phyloP scores from a whole-genome alignment of 768 basidiomycete species.

The Boletus rubroflammeus region DNA sequence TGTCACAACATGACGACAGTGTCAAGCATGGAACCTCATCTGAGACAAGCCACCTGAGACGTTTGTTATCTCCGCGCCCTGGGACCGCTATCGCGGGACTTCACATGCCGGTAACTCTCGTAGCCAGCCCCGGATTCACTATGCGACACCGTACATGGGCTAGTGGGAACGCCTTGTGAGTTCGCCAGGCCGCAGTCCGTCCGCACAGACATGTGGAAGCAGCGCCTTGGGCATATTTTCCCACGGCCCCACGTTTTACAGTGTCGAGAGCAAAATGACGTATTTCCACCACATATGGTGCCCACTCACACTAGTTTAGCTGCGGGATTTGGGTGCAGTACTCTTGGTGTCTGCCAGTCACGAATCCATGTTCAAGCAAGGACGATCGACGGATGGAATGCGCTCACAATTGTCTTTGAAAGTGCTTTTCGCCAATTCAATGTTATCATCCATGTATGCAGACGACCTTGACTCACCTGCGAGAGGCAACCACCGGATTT shows the following conservation, averaged over 20 bases:
- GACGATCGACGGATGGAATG: background rate
- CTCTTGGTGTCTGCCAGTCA: slow-evolving; percentile 7
- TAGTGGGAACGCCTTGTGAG: slow-evolving; percentile 1
- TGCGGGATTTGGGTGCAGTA: background rate
- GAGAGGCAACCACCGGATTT: slow-evolving; percentile 8
- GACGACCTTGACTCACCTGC: slow-evolving; percentile 17
- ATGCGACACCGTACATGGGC: background rate
- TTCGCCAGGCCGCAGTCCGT: slow-evolving; percentile 1
- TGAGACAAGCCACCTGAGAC: slow-evolving; percentile 24
- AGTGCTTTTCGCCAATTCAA: slow-evolving; percentile 6
- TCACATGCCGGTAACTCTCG: slow-evolving; percentile 22
- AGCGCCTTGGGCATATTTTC: slow-evolving; percentile 23
- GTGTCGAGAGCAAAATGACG: slow-evolving; percentile 30
- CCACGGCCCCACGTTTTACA: slow-evolving; percentile 43
- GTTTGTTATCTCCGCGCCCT: slow-evolving; percentile 19
- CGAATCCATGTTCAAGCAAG: slow-evolving; percentile 6
- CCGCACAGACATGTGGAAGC: slow-evolving; percentile 14
- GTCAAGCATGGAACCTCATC: slow-evolving; percentile 19
- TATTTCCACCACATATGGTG: slow-evolving; percentile 12
- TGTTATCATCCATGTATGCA: background rate
- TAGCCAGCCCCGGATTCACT: slow-evolving; percentile 5
- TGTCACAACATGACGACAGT: slow-evolving; percentile 22
- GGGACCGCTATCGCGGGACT: slow-evolving; percentile 8
- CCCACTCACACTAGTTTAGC: slow-evolving; percentile 22
- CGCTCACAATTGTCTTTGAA: slow-evolving; percentile 16